A percentile compares a stretch with the other conserved stretches of the same genome.
Conservation (phyloP, 2,329 filamentous ascomycete species). For the Basipetospora chlamydospora region DNA sequence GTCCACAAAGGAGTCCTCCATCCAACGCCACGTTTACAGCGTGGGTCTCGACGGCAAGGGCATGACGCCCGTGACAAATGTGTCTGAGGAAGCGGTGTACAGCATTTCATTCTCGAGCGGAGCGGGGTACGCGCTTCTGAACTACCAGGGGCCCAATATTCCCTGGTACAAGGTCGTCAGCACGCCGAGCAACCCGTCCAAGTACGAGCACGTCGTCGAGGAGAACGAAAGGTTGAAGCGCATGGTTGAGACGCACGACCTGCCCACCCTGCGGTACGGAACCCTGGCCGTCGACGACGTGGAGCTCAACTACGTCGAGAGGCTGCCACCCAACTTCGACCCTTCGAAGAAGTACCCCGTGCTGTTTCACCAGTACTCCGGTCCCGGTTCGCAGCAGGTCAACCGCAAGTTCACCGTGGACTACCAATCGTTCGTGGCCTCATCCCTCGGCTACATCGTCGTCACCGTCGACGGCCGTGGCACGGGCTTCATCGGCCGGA, state of each 20-base stretch:
- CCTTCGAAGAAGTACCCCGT: constrained; percentile 78
- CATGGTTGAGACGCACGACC: constrained; percentile 58
- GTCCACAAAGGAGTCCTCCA: constrained; percentile 72
- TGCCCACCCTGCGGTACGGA: constrained; percentile 71
- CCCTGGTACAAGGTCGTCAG: constrained; percentile 86
- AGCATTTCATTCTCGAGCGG: constrained; percentile 69
- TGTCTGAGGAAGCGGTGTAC: constrained; percentile 62
- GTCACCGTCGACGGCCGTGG: constrained; percentile 90
- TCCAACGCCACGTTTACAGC: constrained; percentile 82
- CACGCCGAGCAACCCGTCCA: constrained; percentile 52
- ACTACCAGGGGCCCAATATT: constrained; percentile 69
- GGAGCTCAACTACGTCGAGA: constrained; percentile 60
- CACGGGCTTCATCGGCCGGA: constrained; percentile 79
- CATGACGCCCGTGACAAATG: constrained; percentile 60
- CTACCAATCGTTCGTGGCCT: constrained; percentile 81
- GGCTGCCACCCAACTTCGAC: constrained; percentile 79
- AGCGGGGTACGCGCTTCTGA: constrained; percentile 70
- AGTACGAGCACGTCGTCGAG: constrained; percentile 60
- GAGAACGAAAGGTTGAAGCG: constrained; percentile 58
- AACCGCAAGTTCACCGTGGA: constrained; percentile 68
- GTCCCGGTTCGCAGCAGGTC: constrained; percentile 84
- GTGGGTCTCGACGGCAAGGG: constrained; percentile 70
- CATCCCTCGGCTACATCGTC: constrained; percentile 77
- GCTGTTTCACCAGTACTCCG: constrained; percentile 87
- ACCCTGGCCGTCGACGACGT: constrained; percentile 75